Base-by-base conservation (phyloP, 176 grass and related monocot species). In the Tillandsia fasciculata region DNA sequence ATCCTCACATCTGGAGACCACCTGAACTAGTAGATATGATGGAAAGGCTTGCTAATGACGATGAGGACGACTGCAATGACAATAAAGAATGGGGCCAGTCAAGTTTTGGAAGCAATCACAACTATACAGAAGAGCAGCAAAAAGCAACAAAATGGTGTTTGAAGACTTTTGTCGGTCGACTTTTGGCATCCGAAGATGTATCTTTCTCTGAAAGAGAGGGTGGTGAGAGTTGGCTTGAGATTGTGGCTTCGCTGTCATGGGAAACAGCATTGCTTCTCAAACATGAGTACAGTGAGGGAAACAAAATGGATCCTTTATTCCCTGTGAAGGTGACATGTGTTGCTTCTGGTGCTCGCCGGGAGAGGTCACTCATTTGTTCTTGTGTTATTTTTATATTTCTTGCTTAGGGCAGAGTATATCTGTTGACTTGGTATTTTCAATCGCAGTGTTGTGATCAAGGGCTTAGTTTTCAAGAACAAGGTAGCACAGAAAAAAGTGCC, bases 311-410 rank as follows among this genome's bases (percentile, higher is more conserved):
- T 79, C 87, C 90, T 77, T 85, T 84, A 64, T 87, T 82, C 28
- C 93, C 93, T 82, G 86, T 94, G 76, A 99, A 99, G 84, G 87
- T 99, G 70, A 99, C 93, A 75, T 99, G 89, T 54, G 51, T 99
- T 68, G 87, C 95, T 72, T 83, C 89, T 71, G 95, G 95, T 71
- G 74, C 68, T 70, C 87, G 65, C 2, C 28, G 79, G 54, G 82
- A 99, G 80, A 99, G 90, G 95, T 99, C 76, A 7, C 33, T 42
- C 33, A 7, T 42, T 42, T 42, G 33, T 42, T 42, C 33, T 42
- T 42, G 33, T 0, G 33, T 7, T 42, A 42, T 65, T 1, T 0
- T 23, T 54, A n/a, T 9, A 20, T 67, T 22, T 80, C 2, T 20
- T 20, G 15, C 22, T 61, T 18, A 61, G 33, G 3, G 8, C 56